These are phyloP conservation scores for Globisporangium emineosum DNA, from an alignment of 352 stramenopile species.

Conservation along the genomic window DNA sequence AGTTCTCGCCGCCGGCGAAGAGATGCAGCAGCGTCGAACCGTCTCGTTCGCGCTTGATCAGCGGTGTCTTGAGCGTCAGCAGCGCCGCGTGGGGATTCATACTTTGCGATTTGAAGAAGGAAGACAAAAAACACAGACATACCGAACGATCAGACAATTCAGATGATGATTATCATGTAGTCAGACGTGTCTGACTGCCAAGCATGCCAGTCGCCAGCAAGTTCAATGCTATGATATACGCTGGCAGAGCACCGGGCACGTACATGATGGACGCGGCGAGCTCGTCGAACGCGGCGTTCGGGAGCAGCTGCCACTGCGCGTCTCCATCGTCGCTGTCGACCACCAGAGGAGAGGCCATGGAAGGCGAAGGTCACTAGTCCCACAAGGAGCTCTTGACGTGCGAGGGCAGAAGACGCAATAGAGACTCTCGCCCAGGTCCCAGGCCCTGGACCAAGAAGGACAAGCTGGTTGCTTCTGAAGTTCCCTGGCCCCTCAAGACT, in stretches of 20 bases:
- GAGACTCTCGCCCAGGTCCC: background rate
- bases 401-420: background rate
- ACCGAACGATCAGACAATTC: background rate
- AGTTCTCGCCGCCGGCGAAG: slow-evolving; percentile 49
- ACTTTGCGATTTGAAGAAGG: slow-evolving; percentile 15
- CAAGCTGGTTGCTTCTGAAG: background rate
- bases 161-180: background rate
- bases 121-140: background rate
- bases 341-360: background rate
- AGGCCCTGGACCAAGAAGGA: too few species aligned
- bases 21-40: slow-evolving; percentile 58
- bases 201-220: background rate
- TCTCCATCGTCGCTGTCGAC: background rate
- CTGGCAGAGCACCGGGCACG: background rate
- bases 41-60: slow-evolving; percentile 35
- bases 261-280: slow-evolving; percentile 22
- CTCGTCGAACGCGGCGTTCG: slow-evolving; percentile 17
- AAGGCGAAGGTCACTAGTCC: too few species aligned
- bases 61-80: slow-evolving; percentile 23
- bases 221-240: background rate
- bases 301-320: slow-evolving; percentile 13
- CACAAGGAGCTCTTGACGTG: background rate
- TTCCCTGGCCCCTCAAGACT: background rate
- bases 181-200: background rate
- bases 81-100: slow-evolving; percentile 37